phyloP scores from a whole-genome alignment of 2,329 filamentous ascomycete species.

The Neospermospora avenae region DNA sequence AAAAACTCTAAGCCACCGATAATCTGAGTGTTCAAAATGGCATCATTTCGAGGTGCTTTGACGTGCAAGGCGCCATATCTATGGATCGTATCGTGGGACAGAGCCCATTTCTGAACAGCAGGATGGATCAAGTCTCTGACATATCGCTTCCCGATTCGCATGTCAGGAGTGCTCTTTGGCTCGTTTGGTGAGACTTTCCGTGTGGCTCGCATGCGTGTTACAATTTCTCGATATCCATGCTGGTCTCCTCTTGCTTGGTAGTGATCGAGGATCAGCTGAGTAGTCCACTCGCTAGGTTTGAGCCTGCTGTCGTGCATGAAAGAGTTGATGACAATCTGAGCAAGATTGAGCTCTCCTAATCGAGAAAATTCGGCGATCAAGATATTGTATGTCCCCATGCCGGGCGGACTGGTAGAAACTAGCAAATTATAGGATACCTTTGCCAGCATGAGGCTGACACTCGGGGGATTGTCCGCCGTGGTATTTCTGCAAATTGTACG shows the following conservation, averaged over 20 bases:
- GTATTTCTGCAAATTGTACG: conserved; percentile 20
- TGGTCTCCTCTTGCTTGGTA: conserved; percentile 26
- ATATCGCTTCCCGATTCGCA: conserved; percentile 19
- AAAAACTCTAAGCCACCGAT: conserved; percentile 25
- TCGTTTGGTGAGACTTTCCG: conserved; percentile 1
- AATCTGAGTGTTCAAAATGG: conserved; percentile 33
- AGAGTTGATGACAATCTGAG: conserved; percentile 50
- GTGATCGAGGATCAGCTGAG: conserved; percentile 32
- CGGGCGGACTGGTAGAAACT: conserved; percentile 56
- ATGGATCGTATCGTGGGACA: conserved; percentile 22
- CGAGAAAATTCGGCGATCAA: conserved; percentile 64
- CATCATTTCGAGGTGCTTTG: conserved; percentile 26
- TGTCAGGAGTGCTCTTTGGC: conserved; percentile 6
- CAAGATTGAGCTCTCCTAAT: conserved; percentile 46
- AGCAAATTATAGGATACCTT: conserved; percentile 63
- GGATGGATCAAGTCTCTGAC: conserved; percentile 10
- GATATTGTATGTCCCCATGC: conserved; percentile 67
- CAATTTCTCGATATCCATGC: conserved; percentile 26
- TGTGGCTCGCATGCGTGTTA: conserved; percentile 29
- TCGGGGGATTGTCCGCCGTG: conserved; percentile 8
- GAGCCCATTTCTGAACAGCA: conserved; percentile 26
- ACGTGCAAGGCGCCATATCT: conserved; percentile 18
- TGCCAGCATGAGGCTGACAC: conserved; percentile 30
- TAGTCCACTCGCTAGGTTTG: conserved; percentile 26
- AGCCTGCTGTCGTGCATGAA: conserved; percentile 42